Conservation (phyloP, 108 stramenopile species). For the Nitzschia sp. region DNA sequence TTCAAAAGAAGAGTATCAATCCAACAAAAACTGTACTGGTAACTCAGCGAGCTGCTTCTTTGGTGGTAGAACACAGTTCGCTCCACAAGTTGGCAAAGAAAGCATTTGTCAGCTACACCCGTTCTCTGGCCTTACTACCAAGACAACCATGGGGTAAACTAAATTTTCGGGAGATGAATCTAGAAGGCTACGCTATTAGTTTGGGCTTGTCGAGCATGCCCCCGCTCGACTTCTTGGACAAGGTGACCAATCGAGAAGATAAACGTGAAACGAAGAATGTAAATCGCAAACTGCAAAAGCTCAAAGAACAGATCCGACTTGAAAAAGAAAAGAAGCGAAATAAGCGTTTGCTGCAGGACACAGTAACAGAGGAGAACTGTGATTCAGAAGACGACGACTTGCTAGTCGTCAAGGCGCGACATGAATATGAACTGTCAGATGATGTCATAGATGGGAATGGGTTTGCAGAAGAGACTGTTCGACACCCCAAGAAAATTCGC, state of each 20-base stretch:
- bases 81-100: constrained; percentile 82
- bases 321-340: constrained; percentile 86
- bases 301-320: constrained; percentile 92
- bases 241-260: constrained; percentile 72
- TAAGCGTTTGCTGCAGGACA: constrained; percentile 50
- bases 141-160: constrained; percentile 71
- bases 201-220: constrained; percentile 92
- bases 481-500: constrained; percentile 83
- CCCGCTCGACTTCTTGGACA: constrained; percentile 67
- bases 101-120: constrained; percentile 91
- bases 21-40: constrained; percentile 92
- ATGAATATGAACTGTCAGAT: constrained; percentile 35
- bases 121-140: constrained; percentile 88
- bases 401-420: constrained; percentile 75
- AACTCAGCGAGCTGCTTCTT: constrained; percentile 78
- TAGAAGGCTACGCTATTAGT: constrained; percentile 85
- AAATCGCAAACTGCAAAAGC: constrained; percentile 82
- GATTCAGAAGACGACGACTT: constrained; percentile 67
- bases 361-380: constrained; percentile 29
- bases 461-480: constrained; percentile 27
- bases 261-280: constrained; percentile 88
- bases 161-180: constrained; percentile 63
- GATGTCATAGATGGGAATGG: constrained; percentile 17
- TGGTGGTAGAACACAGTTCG: constrained; percentile 80
- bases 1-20: constrained; percentile 89